Evolutionary conservation across 805 yeast species (phyloP), one percentile per base, ranked within the genome.

Genomic region (Komagataella phaffii): DNA sequence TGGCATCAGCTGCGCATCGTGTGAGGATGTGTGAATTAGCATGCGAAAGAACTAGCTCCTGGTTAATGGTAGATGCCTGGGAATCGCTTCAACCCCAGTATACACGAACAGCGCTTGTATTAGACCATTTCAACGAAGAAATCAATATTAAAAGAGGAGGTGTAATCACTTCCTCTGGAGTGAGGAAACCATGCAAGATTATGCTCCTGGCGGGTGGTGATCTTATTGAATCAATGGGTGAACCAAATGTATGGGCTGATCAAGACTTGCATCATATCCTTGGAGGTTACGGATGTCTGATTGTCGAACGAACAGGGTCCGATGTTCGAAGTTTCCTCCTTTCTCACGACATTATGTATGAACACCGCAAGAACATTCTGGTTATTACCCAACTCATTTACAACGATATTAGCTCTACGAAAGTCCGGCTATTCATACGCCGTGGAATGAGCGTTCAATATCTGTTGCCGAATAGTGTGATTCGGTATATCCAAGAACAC

Each of bases 11-110:
- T 0, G 75, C 74, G 55, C 96, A 93, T 65, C 78, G 99, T 53
- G 99, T 93, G 8, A 75, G 98, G 51, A 93, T 93, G 99, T 89
- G 99, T 68, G 99, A 93, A 65, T 74, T 93, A 62, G 98, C 97
- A 0, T 90, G 99, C 67, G 99, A 93, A 64, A 76, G 99, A 61
- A 93, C 99, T 0, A 82, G 93, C 3, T 82, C 91, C 24, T 93
- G 99, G 99, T 74, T 93, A 45, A 93, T 93, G 99, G 99, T 93
- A 24, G 99, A 93, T 65, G 97, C 98, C 1, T 93, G 99, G 99
- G 99, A 93, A 69, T 84, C 95, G 3, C 72, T 93, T 54, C 99
- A 93, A 67, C 86, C 87, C 1, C 76, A 81, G 48, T 93, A 93
- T 65, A 88, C 96, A 24, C 77, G 99, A 58, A 93, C 99, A 0